Percentiles rank a stretch among this genome's conserved stretches.
Conservation (phyloP, 805 yeast genomes). For the Ogataea degrootiae region DNA sequence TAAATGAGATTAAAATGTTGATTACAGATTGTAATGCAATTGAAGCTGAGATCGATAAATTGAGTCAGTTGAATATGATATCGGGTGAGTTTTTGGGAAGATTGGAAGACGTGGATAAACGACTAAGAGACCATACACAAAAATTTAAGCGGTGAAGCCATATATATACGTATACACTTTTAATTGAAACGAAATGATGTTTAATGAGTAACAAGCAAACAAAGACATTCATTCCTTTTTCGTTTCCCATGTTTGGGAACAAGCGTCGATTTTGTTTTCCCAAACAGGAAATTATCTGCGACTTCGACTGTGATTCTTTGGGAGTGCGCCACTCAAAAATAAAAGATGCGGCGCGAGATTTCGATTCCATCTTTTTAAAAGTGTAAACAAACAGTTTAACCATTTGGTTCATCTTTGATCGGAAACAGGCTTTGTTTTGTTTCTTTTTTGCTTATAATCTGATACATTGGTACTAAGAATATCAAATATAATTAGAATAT, state of each 20-base stretch:
- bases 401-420: not conserved
- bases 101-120: slow-evolving; percentile 17
- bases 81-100: slow-evolving; percentile 28
- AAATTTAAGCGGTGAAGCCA: slow-evolving; percentile 7
- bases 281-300: too few relatives aligned
- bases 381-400: not conserved
- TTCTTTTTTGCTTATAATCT: not conserved
- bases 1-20: slow-evolving; percentile 15
- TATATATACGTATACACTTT: not conserved
- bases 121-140: slow-evolving; percentile 13
- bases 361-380: not conserved
- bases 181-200: not conserved
- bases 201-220: not conserved
- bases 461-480: not conserved
- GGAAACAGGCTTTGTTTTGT: not conserved
- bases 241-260: too few relatives aligned
- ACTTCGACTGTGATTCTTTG: too few relatives aligned
- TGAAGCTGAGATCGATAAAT: slow-evolving; percentile 28
- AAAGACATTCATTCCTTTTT: not conserved
- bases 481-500: too few relatives aligned
- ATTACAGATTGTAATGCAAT: slow-evolving; percentile 22
- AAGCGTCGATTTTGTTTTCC: too few relatives aligned
- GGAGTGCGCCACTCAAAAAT: too few relatives aligned
- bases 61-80: slow-evolving; percentile 29
- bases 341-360: not conserved